Evolutionary conservation across 2,329 filamentous ascomycete genomes (phyloP).

Genomic region (Aspergillus transmontanensis): DNA sequence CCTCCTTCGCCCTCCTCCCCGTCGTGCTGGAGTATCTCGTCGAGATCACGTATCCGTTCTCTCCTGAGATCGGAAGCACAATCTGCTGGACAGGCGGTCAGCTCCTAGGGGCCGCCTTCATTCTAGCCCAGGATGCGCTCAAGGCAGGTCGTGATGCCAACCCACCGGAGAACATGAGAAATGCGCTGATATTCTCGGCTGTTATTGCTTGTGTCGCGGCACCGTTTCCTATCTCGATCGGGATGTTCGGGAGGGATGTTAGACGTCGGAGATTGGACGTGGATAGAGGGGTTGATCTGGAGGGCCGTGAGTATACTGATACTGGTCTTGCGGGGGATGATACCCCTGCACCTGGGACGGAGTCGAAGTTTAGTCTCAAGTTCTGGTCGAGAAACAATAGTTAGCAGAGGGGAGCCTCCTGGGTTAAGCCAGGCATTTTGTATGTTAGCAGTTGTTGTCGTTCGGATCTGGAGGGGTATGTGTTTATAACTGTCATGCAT

Average conservation of each 20-base stretch:
- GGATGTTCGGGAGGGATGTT: constrained; percentile 65
- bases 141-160: constrained; percentile 50
- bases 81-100: constrained; percentile 87
- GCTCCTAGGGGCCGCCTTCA: constrained; percentile 80
- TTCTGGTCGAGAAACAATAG: neutral
- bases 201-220: constrained; percentile 67
- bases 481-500: neutral
- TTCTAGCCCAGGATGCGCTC: constrained; percentile 78
- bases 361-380: constrained; percentile 9
- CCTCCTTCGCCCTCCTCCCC: constrained; percentile 78
- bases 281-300: constrained; percentile 35
- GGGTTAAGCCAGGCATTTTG: neutral
- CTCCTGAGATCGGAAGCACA: constrained; percentile 80
- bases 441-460: neutral
- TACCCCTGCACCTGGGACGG: neutral
- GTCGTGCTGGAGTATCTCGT: constrained; percentile 84
- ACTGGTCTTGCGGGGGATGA: neutral
- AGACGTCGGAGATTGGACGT: constrained; percentile 43
- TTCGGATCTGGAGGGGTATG: neutral
- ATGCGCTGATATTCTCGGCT: constrained; percentile 76
- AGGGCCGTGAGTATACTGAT: constrained; percentile 7
- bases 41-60: constrained; percentile 83
- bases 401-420: neutral
- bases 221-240: constrained; percentile 69
- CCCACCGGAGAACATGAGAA: constrained; percentile 73